Evolutionary conservation across 108 stramenopile genomes (phyloP).

Genomic region (Schizochytrium sp.): DNA sequence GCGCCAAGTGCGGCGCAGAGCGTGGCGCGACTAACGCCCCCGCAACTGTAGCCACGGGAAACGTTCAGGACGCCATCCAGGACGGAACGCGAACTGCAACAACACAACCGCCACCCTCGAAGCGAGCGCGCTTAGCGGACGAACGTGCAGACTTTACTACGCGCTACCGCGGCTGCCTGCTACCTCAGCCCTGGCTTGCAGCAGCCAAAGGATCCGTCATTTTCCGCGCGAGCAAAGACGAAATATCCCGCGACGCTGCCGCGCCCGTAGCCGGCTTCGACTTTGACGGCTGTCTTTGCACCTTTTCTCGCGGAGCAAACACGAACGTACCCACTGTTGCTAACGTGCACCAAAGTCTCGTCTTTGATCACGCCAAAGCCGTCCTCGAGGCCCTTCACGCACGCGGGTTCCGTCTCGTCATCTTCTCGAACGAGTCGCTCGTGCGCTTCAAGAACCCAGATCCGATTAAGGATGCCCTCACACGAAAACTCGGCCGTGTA

Average conservation of each 20-base stretch:
- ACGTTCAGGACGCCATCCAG: background rate
- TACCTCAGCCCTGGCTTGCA: background rate
- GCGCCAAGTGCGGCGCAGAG: background rate
- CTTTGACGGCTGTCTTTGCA: background rate
- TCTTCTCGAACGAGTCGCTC: background rate
- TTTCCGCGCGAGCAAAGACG: background rate
- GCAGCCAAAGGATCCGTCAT: background rate
- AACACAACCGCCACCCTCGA: background rate
- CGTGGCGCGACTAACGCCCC: background rate
- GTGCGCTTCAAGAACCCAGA: constrained; percentile 1
- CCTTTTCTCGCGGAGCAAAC: background rate
- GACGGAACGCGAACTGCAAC: background rate
- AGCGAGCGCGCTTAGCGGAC: background rate
- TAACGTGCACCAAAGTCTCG: background rate
- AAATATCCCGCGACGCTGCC: background rate
- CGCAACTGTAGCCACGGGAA: background rate
- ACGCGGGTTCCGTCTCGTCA: background rate
- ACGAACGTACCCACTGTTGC: background rate
- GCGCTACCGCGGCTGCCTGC: background rate
- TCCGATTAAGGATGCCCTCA: background rate
- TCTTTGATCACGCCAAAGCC: background rate
- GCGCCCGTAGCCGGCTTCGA: background rate
- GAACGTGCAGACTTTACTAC: background rate
- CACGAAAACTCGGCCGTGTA: background rate
- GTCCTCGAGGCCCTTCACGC: background rate